Evolutionary conservation across 2,329 filamentous ascomycete species (phyloP).

Genomic region (Phaeosphaeria sp.): DNA sequence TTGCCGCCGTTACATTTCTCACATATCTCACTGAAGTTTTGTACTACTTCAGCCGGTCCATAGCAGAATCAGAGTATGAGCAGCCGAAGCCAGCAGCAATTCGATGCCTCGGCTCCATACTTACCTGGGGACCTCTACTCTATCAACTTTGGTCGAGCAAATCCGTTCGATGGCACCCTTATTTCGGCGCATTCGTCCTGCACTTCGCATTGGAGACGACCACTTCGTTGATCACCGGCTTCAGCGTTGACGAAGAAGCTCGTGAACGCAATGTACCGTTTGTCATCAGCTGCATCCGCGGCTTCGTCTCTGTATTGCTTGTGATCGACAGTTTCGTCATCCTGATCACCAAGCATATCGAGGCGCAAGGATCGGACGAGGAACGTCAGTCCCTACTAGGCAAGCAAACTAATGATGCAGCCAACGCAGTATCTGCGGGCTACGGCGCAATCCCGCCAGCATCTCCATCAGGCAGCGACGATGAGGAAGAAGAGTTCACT

Average conservation of each 20-base stretch:
- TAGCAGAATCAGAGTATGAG: constrained; percentile 37
- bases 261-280: constrained; percentile 29
- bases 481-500: constrained; percentile 53
- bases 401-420: constrained; percentile 46
- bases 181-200: constrained; percentile 41
- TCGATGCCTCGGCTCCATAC: constrained; percentile 42
- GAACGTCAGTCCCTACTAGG: constrained; percentile 67
- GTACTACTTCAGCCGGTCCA: constrained; percentile 41
- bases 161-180: constrained; percentile 40
- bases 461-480: too few species aligned
- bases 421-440: constrained; percentile 46
- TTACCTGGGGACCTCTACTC: constrained; percentile 39
- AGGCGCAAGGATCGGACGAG: constrained; percentile 54
- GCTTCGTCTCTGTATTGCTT: constrained; percentile 30
- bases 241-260: constrained; percentile 21
- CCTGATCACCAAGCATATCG: constrained; percentile 33
- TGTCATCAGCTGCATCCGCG: constrained; percentile 29
- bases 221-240: constrained; percentile 32
- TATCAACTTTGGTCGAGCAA: constrained; percentile 33
- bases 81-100: constrained; percentile 43
- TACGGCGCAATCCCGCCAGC: constrained; percentile 45
- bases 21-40: constrained; percentile 40
- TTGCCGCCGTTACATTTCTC: constrained; percentile 22
- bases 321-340: constrained; percentile 38
- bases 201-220: constrained; percentile 42